Evolutionary conservation across 2,329 filamentous ascomycete species (phyloP).

Genomic region (Boeremia exigua): DNA sequence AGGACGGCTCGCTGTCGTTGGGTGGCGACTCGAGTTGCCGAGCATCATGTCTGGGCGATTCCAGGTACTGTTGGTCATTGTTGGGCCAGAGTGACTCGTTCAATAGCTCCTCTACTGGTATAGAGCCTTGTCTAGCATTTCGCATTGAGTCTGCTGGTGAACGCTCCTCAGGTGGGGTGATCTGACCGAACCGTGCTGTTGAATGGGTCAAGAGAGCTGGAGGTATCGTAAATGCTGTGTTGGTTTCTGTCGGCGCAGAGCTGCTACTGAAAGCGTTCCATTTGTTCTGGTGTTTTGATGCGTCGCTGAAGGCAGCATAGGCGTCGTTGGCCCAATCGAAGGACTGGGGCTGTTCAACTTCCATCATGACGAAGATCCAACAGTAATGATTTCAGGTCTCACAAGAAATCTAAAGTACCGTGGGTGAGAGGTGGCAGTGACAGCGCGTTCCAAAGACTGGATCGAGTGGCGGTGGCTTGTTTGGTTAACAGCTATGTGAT

Average conservation of each 20-base stretch:
- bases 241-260: constrained; percentile 7
- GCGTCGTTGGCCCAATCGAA: constrained; percentile 40
- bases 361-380: constrained; percentile 21
- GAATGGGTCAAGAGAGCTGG: constrained; percentile 37
- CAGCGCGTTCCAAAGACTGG: background rate
- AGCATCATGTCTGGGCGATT: background rate
- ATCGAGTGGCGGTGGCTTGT: background rate
- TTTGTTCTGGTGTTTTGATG: constrained; percentile 26
- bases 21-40: constrained; percentile 15
- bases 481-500: background rate
- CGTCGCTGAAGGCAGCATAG: constrained; percentile 30
- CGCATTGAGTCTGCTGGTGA: constrained; percentile 31
- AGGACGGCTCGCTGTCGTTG: constrained; percentile 15
- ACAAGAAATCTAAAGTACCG: background rate
- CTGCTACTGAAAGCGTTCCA: constrained; percentile 29
- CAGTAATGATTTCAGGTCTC: background rate
- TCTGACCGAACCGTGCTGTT: constrained; percentile 43
- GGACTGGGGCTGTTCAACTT: constrained; percentile 25
- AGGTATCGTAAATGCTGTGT: constrained; percentile 33
- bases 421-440: background rate
- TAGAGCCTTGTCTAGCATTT: constrained; percentile 29
- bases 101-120: constrained; percentile 37
- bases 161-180: constrained; percentile 46
- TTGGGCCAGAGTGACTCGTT: constrained; percentile 37
- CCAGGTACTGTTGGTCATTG: background rate